phyloP scores from a whole-genome alignment of 257 asterid genomes.

The Nemophila menziesii region DNA sequence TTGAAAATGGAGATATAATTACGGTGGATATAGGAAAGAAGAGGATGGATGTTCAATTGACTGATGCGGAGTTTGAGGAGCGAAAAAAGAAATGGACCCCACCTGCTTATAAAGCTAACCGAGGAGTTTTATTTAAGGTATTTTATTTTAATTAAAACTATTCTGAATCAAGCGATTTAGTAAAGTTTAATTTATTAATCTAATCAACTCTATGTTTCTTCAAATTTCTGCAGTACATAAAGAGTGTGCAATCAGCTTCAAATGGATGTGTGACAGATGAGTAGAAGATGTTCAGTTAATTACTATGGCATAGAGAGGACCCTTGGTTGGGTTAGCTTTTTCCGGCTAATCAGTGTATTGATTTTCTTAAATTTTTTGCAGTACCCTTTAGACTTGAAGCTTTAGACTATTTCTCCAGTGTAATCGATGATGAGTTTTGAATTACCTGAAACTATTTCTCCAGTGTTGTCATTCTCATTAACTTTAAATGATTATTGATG shows the following conservation, averaged over 20 bases:
- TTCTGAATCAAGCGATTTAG: not conserved
- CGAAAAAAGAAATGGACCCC: conserved; percentile 74
- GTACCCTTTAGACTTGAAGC: no score
- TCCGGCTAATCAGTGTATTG: not conserved
- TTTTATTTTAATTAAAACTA: not conserved
- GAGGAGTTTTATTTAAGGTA: conserved; percentile 92
- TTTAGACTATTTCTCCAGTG: no score
- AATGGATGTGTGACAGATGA: conserved; percentile 94
- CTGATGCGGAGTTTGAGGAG: conserved; percentile 50
- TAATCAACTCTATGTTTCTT: not conserved
- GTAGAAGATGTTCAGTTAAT: conserved; percentile 12
- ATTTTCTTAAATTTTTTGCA: no score
- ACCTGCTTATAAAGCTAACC: conserved; percentile 61
- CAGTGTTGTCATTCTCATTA: no score
- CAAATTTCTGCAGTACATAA: conserved; percentile 57
- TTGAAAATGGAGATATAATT: conserved; percentile 61
- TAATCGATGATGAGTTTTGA: no score
- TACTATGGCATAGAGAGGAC: conserved; percentile 6
- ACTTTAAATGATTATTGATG: no score
- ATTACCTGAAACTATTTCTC: no score
- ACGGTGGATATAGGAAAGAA: conserved; percentile 58
- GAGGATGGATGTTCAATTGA: conserved; percentile 57
- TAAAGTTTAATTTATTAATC: no score
- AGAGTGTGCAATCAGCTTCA: conserved; percentile 80
- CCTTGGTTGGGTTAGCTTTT: not conserved